A percentile compares a stretch with the other conserved stretches of the same genome.
Evolutionary conservation across 1,139 yeast genomes (phyloP).

Genomic region (Trichomonascaceae sp.): DNA sequence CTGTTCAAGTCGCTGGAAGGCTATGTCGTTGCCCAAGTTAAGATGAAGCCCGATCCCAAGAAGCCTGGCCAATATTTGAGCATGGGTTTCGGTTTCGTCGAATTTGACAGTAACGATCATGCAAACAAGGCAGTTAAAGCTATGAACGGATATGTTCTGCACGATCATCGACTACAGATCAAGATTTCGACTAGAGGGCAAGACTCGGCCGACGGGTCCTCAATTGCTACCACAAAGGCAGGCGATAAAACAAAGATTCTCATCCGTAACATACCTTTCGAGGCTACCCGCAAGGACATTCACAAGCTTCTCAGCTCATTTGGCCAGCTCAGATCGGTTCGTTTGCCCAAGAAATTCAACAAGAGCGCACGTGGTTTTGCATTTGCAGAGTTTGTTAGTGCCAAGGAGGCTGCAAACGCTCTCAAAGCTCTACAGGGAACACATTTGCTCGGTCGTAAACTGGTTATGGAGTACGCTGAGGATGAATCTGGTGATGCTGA

Average conservation of each 20-base stretch:
- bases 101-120: constrained; percentile 63
- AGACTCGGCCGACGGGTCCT: constrained; percentile 10
- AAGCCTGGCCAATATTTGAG: constrained; percentile 51
- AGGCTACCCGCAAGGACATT: constrained; percentile 84
- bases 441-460: constrained; percentile 88
- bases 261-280: constrained; percentile 94
- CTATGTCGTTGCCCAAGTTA: constrained; percentile 69
- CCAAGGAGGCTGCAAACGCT: constrained; percentile 93
- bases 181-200: constrained; percentile 71
- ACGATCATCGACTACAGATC: constrained; percentile 82
- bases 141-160: constrained; percentile 67
- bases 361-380: constrained; percentile 96
- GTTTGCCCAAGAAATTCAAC: constrained; percentile 94
- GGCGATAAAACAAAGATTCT: constrained; percentile 52
- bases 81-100: constrained; percentile 98
- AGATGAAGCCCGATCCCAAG: constrained; percentile 81
- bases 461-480: constrained; percentile 92
- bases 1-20: constrained; percentile 58
- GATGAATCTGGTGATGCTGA: constrained; percentile 73
- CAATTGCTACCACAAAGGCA: constrained; percentile 11
- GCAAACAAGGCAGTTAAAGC: constrained; percentile 66
- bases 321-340: constrained; percentile 87
- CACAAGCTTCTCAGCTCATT: constrained; percentile 84
- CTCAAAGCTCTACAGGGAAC: constrained; percentile 91
- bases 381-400: constrained; percentile 77